A percentile compares a stretch with the other conserved stretches of the same genome.
phyloP scores from a whole-genome alignment of 2,329 filamentous ascomycete genomes.

The Pseudogymnoascus sp. region DNA sequence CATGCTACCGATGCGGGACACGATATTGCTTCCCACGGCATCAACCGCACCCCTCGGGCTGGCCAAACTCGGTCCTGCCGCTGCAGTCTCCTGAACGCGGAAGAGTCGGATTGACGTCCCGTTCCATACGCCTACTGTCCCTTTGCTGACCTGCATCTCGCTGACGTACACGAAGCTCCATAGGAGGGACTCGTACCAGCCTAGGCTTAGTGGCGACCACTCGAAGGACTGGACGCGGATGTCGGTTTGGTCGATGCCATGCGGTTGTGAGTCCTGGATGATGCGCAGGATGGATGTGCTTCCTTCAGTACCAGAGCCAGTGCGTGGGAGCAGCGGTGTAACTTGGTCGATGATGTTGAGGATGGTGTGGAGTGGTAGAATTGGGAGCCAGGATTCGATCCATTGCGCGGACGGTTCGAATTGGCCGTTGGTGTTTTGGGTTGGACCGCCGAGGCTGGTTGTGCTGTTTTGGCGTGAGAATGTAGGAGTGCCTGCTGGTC shows the following conservation, averaged over 20 bases:
- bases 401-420: slow-evolving; percentile 78
- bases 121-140: slow-evolving; percentile 90
- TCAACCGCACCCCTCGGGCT: slow-evolving; percentile 87
- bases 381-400: slow-evolving; percentile 92
- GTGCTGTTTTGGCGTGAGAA: slow-evolving; percentile 90
- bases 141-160: slow-evolving; percentile 81
- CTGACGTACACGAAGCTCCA: slow-evolving; percentile 90
- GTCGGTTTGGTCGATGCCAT: slow-evolving; percentile 67
- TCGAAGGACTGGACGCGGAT: slow-evolving; percentile 84
- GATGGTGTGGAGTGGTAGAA: slow-evolving; percentile 81
- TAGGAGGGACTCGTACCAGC: slow-evolving; percentile 91
- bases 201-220: slow-evolving; percentile 83
- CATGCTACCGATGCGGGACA: slow-evolving; percentile 77
- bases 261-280: slow-evolving; percentile 56
- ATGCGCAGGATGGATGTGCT: slow-evolving; percentile 43
- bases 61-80: slow-evolving; percentile 72
- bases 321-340: slow-evolving; percentile 43
- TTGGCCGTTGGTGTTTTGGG: slow-evolving; percentile 35
- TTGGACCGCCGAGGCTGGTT: slow-evolving; percentile 53
- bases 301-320: slow-evolving; percentile 40
- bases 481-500: slow-evolving; percentile 73
- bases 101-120: slow-evolving; percentile 84
- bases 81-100: slow-evolving; percentile 76
- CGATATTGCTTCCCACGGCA: slow-evolving; percentile 84
- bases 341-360: slow-evolving; percentile 68